These are phyloP conservation scores for Plasmodium cynomolgi DNA, from an alignment of 169 alveolate species.

Conservation along the genomic window DNA sequence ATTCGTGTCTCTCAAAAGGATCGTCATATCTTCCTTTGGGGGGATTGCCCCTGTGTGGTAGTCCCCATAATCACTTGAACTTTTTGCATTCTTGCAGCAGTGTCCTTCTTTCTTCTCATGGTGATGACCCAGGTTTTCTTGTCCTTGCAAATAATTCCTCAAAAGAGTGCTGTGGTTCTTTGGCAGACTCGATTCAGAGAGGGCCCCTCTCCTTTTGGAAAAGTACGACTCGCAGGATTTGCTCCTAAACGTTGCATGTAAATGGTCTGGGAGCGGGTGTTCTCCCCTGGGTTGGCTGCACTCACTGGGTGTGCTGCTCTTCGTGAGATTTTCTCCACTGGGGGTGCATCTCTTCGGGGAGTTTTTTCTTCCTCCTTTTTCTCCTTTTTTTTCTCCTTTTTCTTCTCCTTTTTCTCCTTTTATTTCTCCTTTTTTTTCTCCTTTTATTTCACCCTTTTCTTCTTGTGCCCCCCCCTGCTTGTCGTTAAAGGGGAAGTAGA, in stretches of 20 bases:
- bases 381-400: not conserved
- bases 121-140: not conserved
- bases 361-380: not conserved
- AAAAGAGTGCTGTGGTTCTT: not conserved
- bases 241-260: not conserved
- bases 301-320: not conserved
- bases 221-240: conserved; percentile 25
- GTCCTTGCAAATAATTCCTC: not conserved
- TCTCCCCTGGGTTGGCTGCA: not conserved
- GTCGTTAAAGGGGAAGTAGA: conserved; percentile 73
- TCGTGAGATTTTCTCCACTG: not conserved
- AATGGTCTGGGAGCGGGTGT: not conserved
- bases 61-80: conserved; percentile 12
- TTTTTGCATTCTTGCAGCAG: not conserved
- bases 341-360: not conserved
- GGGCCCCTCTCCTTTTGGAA: not conserved
- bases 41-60: not conserved
- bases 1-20: not conserved
- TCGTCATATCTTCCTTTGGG: not conserved
- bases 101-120: not conserved
- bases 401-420: not conserved
- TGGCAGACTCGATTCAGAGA: not conserved
- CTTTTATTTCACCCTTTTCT: not conserved
- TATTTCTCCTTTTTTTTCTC: not conserved
- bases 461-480: not conserved